Percentiles rank a stretch among this genome's conserved stretches.
Conservation (phyloP, 1,284 basidiomycete species). For the Sphagnurus paluster region DNA sequence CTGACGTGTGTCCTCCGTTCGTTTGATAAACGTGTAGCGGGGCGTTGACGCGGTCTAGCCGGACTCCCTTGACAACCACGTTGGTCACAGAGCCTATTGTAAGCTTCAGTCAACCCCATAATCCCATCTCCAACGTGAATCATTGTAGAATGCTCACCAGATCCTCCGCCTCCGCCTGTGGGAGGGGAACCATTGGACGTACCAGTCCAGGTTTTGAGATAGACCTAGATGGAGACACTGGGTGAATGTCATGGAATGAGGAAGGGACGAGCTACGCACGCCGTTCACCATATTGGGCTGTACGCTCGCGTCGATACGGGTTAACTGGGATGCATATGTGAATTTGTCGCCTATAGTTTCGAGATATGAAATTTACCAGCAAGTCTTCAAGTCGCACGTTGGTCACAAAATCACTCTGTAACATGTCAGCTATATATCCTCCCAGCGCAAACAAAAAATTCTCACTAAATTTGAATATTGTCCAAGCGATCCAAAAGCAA, state of each 20-base stretch:
- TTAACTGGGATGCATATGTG: slow-evolving; percentile 33
- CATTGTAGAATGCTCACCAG: slow-evolving; percentile 29
- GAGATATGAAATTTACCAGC: slow-evolving; percentile 31
- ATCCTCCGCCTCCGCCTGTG: slow-evolving; percentile 62
- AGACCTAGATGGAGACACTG: slow-evolving; percentile 39
- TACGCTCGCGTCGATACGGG: slow-evolving; percentile 44
- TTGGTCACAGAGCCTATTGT: slow-evolving; percentile 49
- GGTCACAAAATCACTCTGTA: slow-evolving; percentile 54
- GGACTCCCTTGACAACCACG: slow-evolving; percentile 46
- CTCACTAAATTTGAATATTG: slow-evolving; percentile 58
- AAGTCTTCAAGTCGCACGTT: slow-evolving; percentile 56
- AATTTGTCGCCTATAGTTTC: not conserved
- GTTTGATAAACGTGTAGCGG: slow-evolving; percentile 55
- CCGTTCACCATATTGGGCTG: slow-evolving; percentile 59
- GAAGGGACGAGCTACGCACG: slow-evolving; percentile 28
- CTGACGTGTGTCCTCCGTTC: slow-evolving; percentile 50
- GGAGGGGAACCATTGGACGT: slow-evolving; percentile 56
- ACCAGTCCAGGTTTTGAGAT: slow-evolving; percentile 67
- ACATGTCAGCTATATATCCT: slow-evolving; percentile 1
- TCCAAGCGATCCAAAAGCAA: slow-evolving; percentile 64
- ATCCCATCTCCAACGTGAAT: not conserved
- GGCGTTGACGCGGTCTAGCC: slow-evolving; percentile 44
- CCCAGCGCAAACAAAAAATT: not conserved
- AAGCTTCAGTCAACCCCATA: too few species aligned
- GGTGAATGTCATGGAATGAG: not conserved